These are phyloP conservation scores for Russula earlei DNA, from an alignment of 768 basidiomycete genomes.

Conservation along the genomic window DNA sequence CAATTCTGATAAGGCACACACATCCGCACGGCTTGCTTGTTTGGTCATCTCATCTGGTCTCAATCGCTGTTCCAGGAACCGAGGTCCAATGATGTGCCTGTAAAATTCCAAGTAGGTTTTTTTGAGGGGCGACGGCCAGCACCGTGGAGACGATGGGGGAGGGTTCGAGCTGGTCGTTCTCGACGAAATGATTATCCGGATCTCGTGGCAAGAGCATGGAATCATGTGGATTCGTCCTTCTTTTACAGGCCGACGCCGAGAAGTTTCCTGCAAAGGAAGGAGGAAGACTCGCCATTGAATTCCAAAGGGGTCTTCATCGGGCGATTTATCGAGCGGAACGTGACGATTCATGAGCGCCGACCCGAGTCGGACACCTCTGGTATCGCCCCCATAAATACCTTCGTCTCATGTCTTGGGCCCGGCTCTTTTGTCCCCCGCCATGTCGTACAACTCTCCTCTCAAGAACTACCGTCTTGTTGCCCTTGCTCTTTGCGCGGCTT, in stretches of 20 bases:
- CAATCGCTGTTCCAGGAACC: no score
- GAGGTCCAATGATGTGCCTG: no score
- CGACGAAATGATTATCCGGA: neutral
- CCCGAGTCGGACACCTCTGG: no score
- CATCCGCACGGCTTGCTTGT: no score
- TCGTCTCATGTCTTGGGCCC: neutral
- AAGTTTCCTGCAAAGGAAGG: neutral
- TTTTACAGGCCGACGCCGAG: neutral
- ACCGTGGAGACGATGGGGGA: no score
- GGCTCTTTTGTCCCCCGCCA: neutral
- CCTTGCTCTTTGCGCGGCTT: conserved; percentile 26
- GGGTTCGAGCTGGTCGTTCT: no score
- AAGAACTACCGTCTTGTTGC: conserved; percentile 22
- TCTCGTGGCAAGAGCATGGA: no score
- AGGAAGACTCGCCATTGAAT: neutral
- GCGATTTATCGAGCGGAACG: neutral
- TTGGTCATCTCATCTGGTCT: no score
- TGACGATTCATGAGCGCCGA: no score
- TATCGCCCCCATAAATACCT: conserved; percentile 1
- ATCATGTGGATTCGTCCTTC: neutral
- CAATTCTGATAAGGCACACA: no score
- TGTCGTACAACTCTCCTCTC: conserved; percentile 8
- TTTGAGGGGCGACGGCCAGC: no score
- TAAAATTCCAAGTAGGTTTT: neutral
- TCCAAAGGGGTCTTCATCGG: neutral